Percentiles rank a stretch among this genome's conserved stretches.
phyloP scores from a whole-genome alignment of 169 alveolate genomes.

The Amoebophrya sp. region DNA sequence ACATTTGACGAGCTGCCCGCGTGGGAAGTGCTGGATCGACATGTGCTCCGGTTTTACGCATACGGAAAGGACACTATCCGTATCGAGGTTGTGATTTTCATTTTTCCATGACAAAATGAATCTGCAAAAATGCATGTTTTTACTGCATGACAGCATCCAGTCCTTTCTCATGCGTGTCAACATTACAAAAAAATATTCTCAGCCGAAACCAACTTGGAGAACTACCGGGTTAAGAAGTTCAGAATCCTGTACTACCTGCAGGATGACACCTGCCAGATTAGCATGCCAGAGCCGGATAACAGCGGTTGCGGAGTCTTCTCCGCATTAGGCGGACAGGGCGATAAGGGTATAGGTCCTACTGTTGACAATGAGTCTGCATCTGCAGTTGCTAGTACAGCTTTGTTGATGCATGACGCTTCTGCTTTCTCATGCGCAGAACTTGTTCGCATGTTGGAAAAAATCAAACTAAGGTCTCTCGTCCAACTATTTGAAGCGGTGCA shows the following conservation, averaged over 20 bases:
- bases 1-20: conserved; percentile 43
- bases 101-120: background rate
- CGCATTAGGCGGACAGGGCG: conserved; percentile 48
- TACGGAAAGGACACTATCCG: conserved; percentile 63
- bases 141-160: background rate
- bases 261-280: conserved; percentile 58
- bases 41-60: conserved; percentile 60
- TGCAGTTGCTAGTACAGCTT: too few relatives aligned
- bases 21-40: conserved; percentile 46
- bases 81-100: too few relatives aligned
- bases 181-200: too few relatives aligned
- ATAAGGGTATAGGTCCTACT: too few relatives aligned
- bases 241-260: conserved; percentile 64
- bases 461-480: background rate
- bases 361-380: too few relatives aligned
- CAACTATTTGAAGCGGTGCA: background rate
- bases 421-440: too few relatives aligned
- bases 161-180: too few relatives aligned
- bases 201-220: conserved; percentile 67
- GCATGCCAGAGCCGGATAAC: conserved; percentile 61
- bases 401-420: too few relatives aligned
- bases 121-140: background rate
- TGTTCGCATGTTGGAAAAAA: too few relatives aligned
- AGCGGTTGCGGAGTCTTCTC: conserved; percentile 54
- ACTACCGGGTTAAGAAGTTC: conserved; percentile 59